Evolutionary conservation across 805 yeast species (phyloP).

Genomic region (Lipomyces yamanashiensis): DNA sequence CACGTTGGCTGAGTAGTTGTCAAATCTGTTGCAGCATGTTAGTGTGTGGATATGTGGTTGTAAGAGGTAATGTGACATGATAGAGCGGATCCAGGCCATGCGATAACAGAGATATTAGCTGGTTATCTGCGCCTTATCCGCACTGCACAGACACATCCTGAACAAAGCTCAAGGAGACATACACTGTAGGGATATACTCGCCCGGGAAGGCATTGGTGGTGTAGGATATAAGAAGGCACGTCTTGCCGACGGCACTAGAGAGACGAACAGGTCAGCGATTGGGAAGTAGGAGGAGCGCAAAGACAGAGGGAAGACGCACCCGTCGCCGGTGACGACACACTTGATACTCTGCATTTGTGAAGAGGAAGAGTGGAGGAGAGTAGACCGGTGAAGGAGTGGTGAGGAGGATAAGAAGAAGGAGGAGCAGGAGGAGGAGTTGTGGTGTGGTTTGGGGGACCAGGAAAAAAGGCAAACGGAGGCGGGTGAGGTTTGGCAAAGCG

Average conservation of each 20-base stretch:
- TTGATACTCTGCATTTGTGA: constrained; percentile 76
- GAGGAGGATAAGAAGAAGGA: not conserved
- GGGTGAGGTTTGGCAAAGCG: too few species aligned
- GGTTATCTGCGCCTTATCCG: not conserved
- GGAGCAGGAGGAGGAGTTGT: not conserved
- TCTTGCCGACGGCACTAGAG: constrained; percentile 86
- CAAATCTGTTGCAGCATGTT: constrained; percentile 53
- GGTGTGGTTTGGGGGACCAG: too few species aligned
- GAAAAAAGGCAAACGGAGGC: too few species aligned
- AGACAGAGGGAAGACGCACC: constrained; percentile 47
- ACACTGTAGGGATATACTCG: constrained; percentile 90
- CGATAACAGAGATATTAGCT: not conserved
- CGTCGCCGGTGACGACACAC: constrained; percentile 94
- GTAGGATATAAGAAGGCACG: constrained; percentile 83
- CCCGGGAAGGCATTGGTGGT: constrained; percentile 92
- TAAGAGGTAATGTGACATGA: not conserved
- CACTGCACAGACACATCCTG: not conserved
- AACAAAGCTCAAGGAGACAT: constrained; percentile 4
- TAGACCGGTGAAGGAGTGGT: not conserved
- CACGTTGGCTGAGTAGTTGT: constrained; percentile 85
- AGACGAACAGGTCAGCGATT: constrained; percentile 11
- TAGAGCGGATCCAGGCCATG: not conserved
- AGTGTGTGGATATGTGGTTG: not conserved
- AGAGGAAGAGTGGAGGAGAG: not conserved
- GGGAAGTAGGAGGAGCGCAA: not conserved